Evolutionary conservation across 305 asterid genomes (phyloP), one percentile per base, ranked within the genome.

Genomic region (Fraxinus sp.): DNA sequence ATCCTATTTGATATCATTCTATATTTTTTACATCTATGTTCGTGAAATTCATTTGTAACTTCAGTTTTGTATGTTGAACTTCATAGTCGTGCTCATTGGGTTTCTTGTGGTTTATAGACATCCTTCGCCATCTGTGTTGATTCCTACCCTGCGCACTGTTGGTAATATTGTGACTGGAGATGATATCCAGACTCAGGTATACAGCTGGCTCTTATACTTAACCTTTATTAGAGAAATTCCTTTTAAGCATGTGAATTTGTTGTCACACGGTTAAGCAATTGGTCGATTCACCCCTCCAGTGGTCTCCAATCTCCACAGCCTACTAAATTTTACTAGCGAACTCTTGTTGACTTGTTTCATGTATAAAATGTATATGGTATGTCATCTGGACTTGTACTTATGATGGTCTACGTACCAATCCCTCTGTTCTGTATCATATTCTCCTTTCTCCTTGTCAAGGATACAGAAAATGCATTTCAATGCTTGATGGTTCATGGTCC

Each of bases 91-190:
- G 66, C 70, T 80, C 14, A 46, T 79, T 43, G 64, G 28, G 14
- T 32, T 75, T 26, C 8, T 78, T 62, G 59, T 74, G 70, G 70
- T 76, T 57, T 83, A 33, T 84, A 89, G 92, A 57, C 91, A 90
- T 85, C 89, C 88, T 28, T 90, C 92, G 11, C 90, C 92, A 52
- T 90, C 92, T 57, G 92, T 90, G 77, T 79, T 90, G 86, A 90
- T 90, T 70, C 92, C 92, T 75, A 91, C 92, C 28, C 82, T 90
- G 81, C 90, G 92, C 13, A 86, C 92, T 18, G 91, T 88, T 68
- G 92, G 92, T 66, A 90, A 90, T 82, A 90, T 90, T 79, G 92
- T 88, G 83, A 90, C 92, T 49, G 92, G 92, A 74, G 92, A 90
- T 84, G 92, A 90, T 84, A 16, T 52, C 57, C 92, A 90, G 85